phyloP scores from a whole-genome alignment of 805 yeast genomes.

The Sungouiozyma intestinalis region DNA sequence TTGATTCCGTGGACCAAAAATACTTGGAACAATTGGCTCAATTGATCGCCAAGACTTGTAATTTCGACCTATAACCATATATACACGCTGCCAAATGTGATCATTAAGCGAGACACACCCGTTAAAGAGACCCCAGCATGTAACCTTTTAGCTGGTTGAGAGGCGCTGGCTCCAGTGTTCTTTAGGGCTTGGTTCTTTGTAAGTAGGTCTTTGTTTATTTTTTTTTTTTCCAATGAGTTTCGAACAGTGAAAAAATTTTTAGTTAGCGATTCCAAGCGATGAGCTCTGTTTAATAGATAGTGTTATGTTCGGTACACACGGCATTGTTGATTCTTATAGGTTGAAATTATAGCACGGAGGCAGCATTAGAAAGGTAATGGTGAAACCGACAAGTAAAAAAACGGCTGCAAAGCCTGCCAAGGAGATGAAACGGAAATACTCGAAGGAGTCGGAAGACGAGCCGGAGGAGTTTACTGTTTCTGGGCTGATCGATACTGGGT shows the following conservation, averaged over 20 bases:
- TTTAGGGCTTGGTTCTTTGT: background rate
- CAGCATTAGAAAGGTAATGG: too few relatives aligned
- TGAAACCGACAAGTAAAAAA: constrained; percentile 4
- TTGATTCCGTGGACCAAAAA: constrained; percentile 49
- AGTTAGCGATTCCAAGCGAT: background rate
- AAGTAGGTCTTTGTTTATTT: background rate
- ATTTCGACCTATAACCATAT: constrained; percentile 31
- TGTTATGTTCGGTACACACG: too few relatives aligned
- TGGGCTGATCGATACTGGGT: constrained; percentile 8
- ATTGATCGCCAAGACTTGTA: constrained; percentile 43
- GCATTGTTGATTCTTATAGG: too few relatives aligned
- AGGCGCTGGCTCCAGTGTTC: background rate
- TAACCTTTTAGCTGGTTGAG: too few relatives aligned
- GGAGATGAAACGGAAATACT: constrained; percentile 14
- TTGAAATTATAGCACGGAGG: too few relatives aligned
- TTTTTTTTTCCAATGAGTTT: background rate
- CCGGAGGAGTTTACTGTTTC: constrained; percentile 9
- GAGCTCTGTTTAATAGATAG: constrained; percentile 1
- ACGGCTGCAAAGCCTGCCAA: constrained; percentile 6
- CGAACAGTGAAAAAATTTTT: background rate
- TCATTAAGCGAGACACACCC: too few relatives aligned
- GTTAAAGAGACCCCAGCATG: too few relatives aligned
- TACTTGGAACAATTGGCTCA: constrained; percentile 51
- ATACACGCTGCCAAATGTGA: too few relatives aligned
- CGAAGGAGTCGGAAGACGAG: constrained; percentile 6